phyloP scores from a whole-genome alignment of 805 yeast genomes.

The Nakazawaea molendinolei region DNA sequence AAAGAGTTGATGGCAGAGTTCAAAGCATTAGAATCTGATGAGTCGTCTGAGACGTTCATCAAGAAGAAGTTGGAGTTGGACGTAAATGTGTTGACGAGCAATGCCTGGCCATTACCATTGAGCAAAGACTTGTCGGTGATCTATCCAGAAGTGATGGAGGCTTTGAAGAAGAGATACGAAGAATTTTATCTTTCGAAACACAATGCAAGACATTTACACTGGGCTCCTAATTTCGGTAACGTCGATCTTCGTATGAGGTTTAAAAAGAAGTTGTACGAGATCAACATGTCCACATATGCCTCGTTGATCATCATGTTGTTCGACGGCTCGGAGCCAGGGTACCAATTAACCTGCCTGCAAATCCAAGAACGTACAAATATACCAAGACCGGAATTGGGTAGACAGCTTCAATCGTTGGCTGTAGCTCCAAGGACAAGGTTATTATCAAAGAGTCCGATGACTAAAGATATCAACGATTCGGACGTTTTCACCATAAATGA shows the following conservation, averaged over 20 bases:
- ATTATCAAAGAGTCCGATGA: slow-evolving; percentile 67
- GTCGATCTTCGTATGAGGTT: slow-evolving; percentile 72
- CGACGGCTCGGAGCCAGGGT: slow-evolving; percentile 34
- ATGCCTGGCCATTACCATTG: slow-evolving; percentile 61
- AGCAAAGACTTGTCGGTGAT: slow-evolving; percentile 27
- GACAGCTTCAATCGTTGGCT: slow-evolving; percentile 78
- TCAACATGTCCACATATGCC: slow-evolving; percentile 75
- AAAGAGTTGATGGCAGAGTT: slow-evolving; percentile 39
- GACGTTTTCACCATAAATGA: slow-evolving; percentile 67
- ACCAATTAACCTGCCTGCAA: slow-evolving; percentile 50
- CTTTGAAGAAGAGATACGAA: slow-evolving; percentile 40
- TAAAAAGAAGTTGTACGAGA: slow-evolving; percentile 64
- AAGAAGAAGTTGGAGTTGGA: slow-evolving; percentile 34
- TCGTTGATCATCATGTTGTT: slow-evolving; percentile 75
- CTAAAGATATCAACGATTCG: slow-evolving; percentile 55
- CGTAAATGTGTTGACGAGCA: slow-evolving; percentile 50
- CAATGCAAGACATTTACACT: slow-evolving; percentile 52
- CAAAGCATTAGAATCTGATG: slow-evolving; percentile 14
- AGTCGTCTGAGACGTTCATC: slow-evolving; percentile 12
- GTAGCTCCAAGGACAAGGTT: slow-evolving; percentile 78
- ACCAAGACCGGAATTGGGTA: slow-evolving; percentile 62
- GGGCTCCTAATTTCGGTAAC: slow-evolving; percentile 84
- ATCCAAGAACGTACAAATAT: slow-evolving; percentile 62
- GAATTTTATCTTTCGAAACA: slow-evolving; percentile 43
- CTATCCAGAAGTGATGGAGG: slow-evolving; percentile 38